A percentile compares a stretch with the other conserved stretches of the same genome.
phyloP scores from a whole-genome alignment of 306 rosid genomes.

The Gillenia trifoliata region DNA sequence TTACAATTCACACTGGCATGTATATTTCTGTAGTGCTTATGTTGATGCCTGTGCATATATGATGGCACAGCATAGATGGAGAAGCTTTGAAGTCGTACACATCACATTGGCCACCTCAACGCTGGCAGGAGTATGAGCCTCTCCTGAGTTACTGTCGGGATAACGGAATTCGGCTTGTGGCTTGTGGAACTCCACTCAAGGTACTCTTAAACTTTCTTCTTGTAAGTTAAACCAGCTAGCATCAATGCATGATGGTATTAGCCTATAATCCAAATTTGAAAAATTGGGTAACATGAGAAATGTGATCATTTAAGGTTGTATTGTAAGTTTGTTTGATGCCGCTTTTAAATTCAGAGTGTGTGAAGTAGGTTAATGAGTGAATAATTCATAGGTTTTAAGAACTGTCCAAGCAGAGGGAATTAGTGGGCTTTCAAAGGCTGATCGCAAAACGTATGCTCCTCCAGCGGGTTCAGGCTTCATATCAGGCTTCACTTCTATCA shows the following conservation, averaged over 20 bases:
- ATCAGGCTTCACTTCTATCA: conserved; percentile 65
- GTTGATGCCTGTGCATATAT: conserved; percentile 2
- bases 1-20: neutral
- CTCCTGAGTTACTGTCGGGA: conserved; percentile 74
- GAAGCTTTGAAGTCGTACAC: conserved; percentile 60
- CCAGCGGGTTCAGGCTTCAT: conserved; percentile 96
- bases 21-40: conserved; percentile 20
- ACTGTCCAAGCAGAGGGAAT: conserved; percentile 94
- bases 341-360: neutral
- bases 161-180: conserved; percentile 64
- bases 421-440: conserved; percentile 70
- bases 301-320: neutral
- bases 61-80: conserved; percentile 74
- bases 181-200: conserved; percentile 79
- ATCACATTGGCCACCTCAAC: conserved; percentile 68
- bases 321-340: neutral
- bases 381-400: conserved; percentile 59
- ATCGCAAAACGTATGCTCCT: conserved; percentile 74
- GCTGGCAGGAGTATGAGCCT: conserved; percentile 97
- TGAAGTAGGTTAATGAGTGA: neutral
- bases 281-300: neutral
- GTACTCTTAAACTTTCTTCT: conserved; percentile 31
- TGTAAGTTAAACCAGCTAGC: neutral
- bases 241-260: neutral
- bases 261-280: neutral